Evolutionary conservation across 805 yeast genomes (phyloP), one percentile per base, ranked within the genome.

Genomic region (Yarrowia divulgata): DNA sequence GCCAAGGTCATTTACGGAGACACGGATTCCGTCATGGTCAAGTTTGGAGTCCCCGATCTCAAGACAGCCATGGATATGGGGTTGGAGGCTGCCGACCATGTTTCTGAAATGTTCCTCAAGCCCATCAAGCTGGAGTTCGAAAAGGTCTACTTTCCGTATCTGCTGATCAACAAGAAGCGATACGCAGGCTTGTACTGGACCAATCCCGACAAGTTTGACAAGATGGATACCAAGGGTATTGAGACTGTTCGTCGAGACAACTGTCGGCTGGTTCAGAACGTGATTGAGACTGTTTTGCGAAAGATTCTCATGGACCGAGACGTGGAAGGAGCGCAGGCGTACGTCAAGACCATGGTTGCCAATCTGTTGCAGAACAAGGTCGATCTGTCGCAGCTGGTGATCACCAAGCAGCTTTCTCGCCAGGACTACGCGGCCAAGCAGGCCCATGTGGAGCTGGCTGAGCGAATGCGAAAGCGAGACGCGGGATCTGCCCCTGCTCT

Each of bases 101-200:
- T 95, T 1, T 93, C 98, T 0, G 82, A 85, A 69, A 80, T 85
- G 70, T 95, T 95, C 79, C 82, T 87, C 55, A 83, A 88, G 55
- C 99, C 99, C 0, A 95, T 95, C 77, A 94, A 93, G 75, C 82
- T 95, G 69, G 99, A 95, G 78, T 95, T 95, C 77, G 99, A 95
- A 77, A 95, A 95, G 77, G 98, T 93, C 5, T 95, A 95, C 77
- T 95, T 86, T 79, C 99, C 99, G 2, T 95, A 95, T 76, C 81
- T 95, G 72, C 82, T 95, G 77, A 95, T 95, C 77, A 95, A 94
- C 81, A 95, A 95, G 79, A 95, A 95, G 80, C 85, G 99, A 78
- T 95, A 95, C 76, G 99, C 99, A 1, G 99, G 99, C 0, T 82
- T 95, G 54, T 94, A 88, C 76, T 95, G 99, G 99, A 95, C 99